Evolutionary conservation across 495 filamentous ascomycete genomes (phyloP), one percentile per base, ranked within the genome.

Genomic region (Clavariopsis aquatica): DNA sequence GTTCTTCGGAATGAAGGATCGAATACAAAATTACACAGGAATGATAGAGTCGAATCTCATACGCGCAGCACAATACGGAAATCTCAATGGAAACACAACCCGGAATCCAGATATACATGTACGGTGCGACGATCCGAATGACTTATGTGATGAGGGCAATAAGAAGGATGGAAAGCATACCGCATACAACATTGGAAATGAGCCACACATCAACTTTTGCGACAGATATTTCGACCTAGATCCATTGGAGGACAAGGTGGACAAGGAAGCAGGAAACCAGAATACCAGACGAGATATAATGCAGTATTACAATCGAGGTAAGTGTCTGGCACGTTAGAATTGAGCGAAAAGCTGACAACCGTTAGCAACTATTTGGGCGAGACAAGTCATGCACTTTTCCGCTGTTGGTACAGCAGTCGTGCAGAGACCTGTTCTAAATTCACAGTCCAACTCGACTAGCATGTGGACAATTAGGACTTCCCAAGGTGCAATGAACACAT

Each of bases 131-230:
- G 65, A 68, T 31, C 65, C 65, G 29, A 49, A 64, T 15, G 28
- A 54, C n/a, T 12, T 49, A 6, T 68, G 60, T 27, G 27, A 34
- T 12, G 43, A 60, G 2, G 47, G 60, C 0, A 49, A 46, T 12
- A 56, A 26, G 38, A 60, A 51, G 41, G 46, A 60, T 53, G 65
- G 60, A 6, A 54, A 60, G 24, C 60, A 59, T 27, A 2, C 23
- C 0, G 60, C 55, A n/a, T 68, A 64, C 26, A 68, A 64, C 36
- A 64, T 68, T 55, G 60, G 60, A 9, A 68, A 68, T 27, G 65
- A 68, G 28, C 46, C 65, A 10, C 65, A 68, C 23, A 64, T 64
- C 29, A 68, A 68, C 38, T 68, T 68, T 41, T 68, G 65, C 27
- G 13, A 20, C 1, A n/a, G 47, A 13, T 64, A 59, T 28, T 68